Evolutionary conservation across 2,329 filamentous ascomycete genomes (phyloP), one percentile per base, ranked within the genome.

Genomic region (Didymosphaeria variabile): DNA sequence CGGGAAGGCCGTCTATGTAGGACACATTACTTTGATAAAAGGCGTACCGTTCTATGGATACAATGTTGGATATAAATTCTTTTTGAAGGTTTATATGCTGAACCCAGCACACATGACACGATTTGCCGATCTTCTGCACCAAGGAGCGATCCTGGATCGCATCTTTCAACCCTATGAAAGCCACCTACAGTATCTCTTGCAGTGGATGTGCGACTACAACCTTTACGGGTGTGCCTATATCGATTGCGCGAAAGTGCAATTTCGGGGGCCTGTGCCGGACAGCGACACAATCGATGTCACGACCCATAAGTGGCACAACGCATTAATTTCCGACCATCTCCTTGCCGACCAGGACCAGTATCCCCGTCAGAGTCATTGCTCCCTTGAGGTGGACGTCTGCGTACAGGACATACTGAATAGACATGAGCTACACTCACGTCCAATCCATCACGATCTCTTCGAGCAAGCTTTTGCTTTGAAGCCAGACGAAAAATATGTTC

Each of bases 151-250:
- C 46, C 87, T 98, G 87, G 92, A 92, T 74, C 87, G 86, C 61
- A 85, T 87, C 26, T 90, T 99, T 46, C 94, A 98, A 73, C 94
- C 95, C 0, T 97, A 95, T 73, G 95, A 99, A 79, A 93, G 92
- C 19, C 96, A 99, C 76, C 79, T 98, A 63, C 93, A 97, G 73
- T 98, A 94, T 75, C 81, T 97, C 9, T 84, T 95, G 10, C 96
- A 99, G 79, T 99, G 96, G 87, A 98, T 99, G 95, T 91, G 90
- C 66, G 96, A 99, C 77, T 99, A 96, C 82, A 99, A 97, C 74
- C 83, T 99, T 67, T 98, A 97, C 76, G 96, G 96, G 7, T 99
- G 95, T 74, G 90, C 88, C 58, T 96, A 94, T 71, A 88, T 98
- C 66, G 87, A 94, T 60, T 90, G 88, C 53, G 83, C 83, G 10